Conservation (phyloP, 176 grass and related monocot species). For the Oryza nivara region DNA sequence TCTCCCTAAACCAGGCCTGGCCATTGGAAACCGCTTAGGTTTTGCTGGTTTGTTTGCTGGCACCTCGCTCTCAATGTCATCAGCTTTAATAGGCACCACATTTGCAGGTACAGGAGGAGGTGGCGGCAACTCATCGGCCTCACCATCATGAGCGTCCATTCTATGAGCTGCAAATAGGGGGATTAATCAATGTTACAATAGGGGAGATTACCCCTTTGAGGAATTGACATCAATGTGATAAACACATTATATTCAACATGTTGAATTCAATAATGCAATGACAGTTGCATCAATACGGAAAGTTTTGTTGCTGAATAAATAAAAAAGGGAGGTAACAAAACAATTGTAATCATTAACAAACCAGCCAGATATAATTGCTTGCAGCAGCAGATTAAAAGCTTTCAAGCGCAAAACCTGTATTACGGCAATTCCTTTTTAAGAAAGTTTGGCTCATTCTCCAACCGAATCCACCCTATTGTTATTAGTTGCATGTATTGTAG, state of each 20-base stretch:
- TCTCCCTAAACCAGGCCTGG: slow-evolving; percentile 62
- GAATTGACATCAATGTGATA: not conserved
- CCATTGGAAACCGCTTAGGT: slow-evolving; percentile 51
- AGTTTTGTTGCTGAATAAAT: not conserved
- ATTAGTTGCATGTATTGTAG: not conserved
- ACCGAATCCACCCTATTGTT: not conserved
- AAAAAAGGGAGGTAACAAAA: not conserved
- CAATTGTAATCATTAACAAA: not conserved
- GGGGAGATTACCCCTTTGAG: not conserved
- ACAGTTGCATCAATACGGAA: not conserved
- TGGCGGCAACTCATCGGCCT: slow-evolving; percentile 46
- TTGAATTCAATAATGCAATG: not conserved
- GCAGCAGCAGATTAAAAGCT: not conserved
- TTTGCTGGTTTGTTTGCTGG: slow-evolving; percentile 14
- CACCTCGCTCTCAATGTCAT: not conserved
- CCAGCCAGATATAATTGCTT: not conserved
- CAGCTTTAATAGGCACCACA: slow-evolving; percentile 41
- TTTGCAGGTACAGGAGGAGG: slow-evolving; percentile 59
- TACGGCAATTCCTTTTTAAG: not conserved
- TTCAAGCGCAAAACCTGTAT: not conserved
- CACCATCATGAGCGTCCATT: slow-evolving; percentile 53
- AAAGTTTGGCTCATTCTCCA: not conserved
- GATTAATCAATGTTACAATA: not conserved
- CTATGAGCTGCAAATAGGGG: not conserved
- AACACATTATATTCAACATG: not conserved